Evolutionary conservation across 805 yeast genomes (phyloP), one percentile per base, ranked within the genome.

Genomic region (Pichia insulana): DNA sequence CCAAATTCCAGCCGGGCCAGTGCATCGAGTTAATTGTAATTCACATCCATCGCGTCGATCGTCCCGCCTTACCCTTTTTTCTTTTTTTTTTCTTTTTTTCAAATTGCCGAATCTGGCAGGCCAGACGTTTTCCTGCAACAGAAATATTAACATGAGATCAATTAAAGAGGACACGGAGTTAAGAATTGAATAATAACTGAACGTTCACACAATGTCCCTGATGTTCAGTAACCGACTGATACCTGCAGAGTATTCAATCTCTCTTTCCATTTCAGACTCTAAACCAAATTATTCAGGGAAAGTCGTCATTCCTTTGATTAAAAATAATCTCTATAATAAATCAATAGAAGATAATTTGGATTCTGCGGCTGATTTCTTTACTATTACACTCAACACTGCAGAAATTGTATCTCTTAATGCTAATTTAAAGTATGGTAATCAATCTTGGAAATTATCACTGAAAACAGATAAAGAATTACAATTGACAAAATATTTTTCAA

Each of bases 271-370:
- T 31, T 54, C 57, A 45, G 70, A 68, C 31, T 26, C 52, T 7
- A 72, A 69, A 54, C 73, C 76, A 26, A 73, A 72, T 50, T 73
- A 69, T 48, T 47, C 54, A 5, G 77, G 76, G 25, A 47, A 52
- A 15, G 56, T 66, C 4, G 39, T 50, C n/a, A 57, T 71, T 20
- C 58, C 63, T 3, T 28, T 47, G 11, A 50, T 68, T 0, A 37
- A 46, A 16, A 69, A 67, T 41, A 31, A 42, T 7, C 48, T 48
- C 17, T 52, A 20, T 32, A 17, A 43, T 6, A 41, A 37, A 25
- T 35, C 42, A 2, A 48, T 22, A 8, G 25, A 6, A 28, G 31
- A 28, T 6, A 12, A 12, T 4, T 7, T 7, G 5, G 31, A 51
- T 27, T 30, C 27, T 12, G 30, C 36, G 2, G 43, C 33, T 12